These are phyloP conservation scores for Yamadazyma atmosphaerica DNA, from an alignment of 1,139 yeast species.

Conservation along the genomic window DNA sequence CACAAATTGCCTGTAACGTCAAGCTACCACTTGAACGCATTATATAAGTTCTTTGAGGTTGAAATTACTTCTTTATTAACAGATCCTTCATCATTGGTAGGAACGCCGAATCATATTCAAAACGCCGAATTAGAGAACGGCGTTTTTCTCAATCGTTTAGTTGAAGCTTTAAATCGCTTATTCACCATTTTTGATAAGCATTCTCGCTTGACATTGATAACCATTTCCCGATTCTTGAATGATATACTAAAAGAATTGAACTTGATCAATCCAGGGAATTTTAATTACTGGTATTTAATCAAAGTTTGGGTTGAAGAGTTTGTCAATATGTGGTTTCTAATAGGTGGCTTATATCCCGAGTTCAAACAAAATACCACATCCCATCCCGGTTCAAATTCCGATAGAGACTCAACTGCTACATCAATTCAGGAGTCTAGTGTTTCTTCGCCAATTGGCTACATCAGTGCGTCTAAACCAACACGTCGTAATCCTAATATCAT, in stretches of 20 bases:
- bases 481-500: not conserved
- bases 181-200: not conserved
- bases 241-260: conserved; percentile 1
- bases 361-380: not conserved
- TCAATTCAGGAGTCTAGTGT: not conserved
- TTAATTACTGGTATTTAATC: conserved; percentile 2
- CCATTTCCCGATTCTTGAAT: conserved; percentile 1
- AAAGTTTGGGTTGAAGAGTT: conserved; percentile 11
- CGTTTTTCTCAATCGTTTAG: not conserved
- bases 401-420: not conserved
- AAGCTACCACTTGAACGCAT: not conserved
- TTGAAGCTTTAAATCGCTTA: not conserved
- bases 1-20: conserved; percentile 4
- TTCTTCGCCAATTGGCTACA: not conserved
- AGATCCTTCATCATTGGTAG: not conserved
- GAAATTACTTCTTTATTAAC: not conserved
- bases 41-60: not conserved
- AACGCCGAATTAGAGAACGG: not conserved
- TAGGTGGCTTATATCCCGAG: conserved; percentile 6
- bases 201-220: not conserved
- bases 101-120: not conserved
- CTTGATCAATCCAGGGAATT: conserved; percentile 2
- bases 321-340: conserved; percentile 8
- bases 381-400: not conserved
- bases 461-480: not conserved